Conservation (phyloP, 768 basidiomycete genomes). For the Pisolithus orientalis region DNA sequence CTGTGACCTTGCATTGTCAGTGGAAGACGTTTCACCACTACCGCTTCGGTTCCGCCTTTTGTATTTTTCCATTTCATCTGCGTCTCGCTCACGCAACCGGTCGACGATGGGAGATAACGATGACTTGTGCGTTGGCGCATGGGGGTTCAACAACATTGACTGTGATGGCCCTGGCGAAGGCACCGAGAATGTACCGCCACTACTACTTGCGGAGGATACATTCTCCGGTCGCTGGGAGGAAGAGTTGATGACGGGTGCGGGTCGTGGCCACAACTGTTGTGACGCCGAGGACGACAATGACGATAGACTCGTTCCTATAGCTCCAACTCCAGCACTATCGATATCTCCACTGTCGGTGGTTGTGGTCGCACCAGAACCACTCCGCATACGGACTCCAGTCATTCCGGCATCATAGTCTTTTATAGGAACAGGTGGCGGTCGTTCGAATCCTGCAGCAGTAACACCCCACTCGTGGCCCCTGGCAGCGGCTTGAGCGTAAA, state of each 20-base stretch:
- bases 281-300: conserved; percentile 61
- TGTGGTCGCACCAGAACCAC: conserved; percentile 72
- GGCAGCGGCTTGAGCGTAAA: conserved; percentile 68
- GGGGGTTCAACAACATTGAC: conserved; percentile 28
- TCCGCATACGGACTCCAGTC: conserved; percentile 55
- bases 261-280: conserved; percentile 38
- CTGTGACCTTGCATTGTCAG: conserved; percentile 62
- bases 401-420: conserved; percentile 31
- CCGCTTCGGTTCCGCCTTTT: conserved; percentile 77
- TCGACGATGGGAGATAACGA: conserved; percentile 72
- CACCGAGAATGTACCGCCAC: conserved; percentile 32
- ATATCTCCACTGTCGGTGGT: conserved; percentile 71
- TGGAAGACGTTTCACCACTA: conserved; percentile 66
- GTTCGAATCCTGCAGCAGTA: conserved; percentile 29
- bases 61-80: conserved; percentile 85
- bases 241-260: conserved; percentile 4
- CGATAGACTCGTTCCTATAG: conserved; percentile 40
- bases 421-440: conserved; percentile 41
- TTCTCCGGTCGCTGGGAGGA: conserved; percentile 24
- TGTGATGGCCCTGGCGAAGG: conserved; percentile 33
- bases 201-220: conserved; percentile 27
- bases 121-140: conserved; percentile 33
- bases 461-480: conserved; percentile 58
- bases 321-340: conserved; percentile 38
- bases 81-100: conserved; percentile 78